Percentiles rank a stretch among this genome's conserved stretches.
These are phyloP conservation scores for Dittrichia graveolens DNA, from an alignment of 129 eudicot species.

Conservation along the genomic window DNA sequence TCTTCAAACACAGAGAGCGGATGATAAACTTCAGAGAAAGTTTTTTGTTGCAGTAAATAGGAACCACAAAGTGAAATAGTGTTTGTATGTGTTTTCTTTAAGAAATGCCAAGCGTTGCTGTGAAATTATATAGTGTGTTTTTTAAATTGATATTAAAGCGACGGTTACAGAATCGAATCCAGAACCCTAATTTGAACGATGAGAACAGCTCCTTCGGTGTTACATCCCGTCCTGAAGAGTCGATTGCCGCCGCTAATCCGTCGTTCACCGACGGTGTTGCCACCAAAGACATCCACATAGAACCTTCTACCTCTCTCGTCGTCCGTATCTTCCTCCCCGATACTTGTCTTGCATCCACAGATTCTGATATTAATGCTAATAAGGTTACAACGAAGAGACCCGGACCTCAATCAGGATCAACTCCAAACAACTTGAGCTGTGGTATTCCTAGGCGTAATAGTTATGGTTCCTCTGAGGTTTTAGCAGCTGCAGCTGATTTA, in stretches of 20 bases:
- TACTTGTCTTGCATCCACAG: slow-evolving; percentile 54
- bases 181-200: slow-evolving; percentile 49
- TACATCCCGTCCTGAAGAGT: slow-evolving; percentile 84
- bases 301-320: slow-evolving; percentile 66
- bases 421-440: neutral
- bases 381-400: slow-evolving; percentile 33
- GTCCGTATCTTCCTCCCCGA: slow-evolving; percentile 89
- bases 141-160: slow-evolving; percentile 76
- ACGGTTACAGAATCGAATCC: slow-evolving; percentile 72
- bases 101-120: slow-evolving; percentile 89
- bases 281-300: slow-evolving; percentile 88
- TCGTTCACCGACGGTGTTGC: slow-evolving; percentile 85
- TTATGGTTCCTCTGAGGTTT: slow-evolving; percentile 36
- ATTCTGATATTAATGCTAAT: slow-evolving; percentile 35
- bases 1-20: too few species aligned
- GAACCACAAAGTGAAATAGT: too few species aligned
- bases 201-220: slow-evolving; percentile 62
- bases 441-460: slow-evolving; percentile 48
- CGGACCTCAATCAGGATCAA: slow-evolving; percentile 30
- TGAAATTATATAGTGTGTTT: slow-evolving; percentile 77
- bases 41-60: too few species aligned
- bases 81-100: too few species aligned
- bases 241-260: slow-evolving; percentile 72
- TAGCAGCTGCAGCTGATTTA: neutral
- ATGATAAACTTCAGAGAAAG: too few species aligned